A percentile compares a stretch with the other conserved stretches of the same genome.
phyloP scores from a whole-genome alignment of 2,329 filamentous ascomycete genomes.

The Trichoderma brevicompactum region DNA sequence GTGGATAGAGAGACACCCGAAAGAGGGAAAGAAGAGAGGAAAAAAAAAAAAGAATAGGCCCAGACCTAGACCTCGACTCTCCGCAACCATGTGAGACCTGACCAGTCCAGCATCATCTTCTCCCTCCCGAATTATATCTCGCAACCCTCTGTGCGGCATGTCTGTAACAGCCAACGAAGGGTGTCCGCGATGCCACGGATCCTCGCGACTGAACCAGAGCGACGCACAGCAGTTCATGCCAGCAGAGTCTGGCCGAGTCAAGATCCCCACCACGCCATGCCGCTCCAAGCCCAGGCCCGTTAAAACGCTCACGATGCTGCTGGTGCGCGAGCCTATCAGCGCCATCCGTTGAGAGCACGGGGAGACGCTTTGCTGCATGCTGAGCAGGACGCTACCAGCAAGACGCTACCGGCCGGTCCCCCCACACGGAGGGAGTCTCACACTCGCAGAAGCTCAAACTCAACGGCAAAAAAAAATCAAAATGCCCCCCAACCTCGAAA shows the following conservation, averaged over 20 bases:
- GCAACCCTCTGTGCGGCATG: neutral
- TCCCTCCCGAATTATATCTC: conserved; percentile 1
- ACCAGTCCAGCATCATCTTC: neutral
- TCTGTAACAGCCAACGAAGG: conserved; percentile 22
- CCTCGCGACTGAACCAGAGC: conserved; percentile 18
- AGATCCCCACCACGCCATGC: conserved; percentile 19
- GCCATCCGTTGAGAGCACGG: conserved; percentile 26
- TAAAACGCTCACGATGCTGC: neutral
- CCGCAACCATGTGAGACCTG: conserved; percentile 1
- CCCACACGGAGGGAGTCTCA: conserved; percentile 21
- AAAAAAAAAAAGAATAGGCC: neutral
- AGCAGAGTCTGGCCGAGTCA: conserved; percentile 18
- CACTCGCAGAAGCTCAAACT: neutral
- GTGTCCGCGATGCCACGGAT: conserved; percentile 22
- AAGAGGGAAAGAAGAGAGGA: neutral
- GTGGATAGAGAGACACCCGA: too few species aligned
- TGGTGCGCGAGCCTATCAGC: conserved; percentile 23
- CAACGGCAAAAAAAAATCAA: conserved; percentile 7
- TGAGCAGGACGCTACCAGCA: neutral
- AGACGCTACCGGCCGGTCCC: conserved; percentile 21
- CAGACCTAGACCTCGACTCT: neutral
- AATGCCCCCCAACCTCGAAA: neutral
- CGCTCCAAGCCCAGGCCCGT: neutral
- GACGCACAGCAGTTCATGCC: conserved; percentile 9
- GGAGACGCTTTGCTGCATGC: conserved; percentile 17